phyloP scores from a whole-genome alignment of 2,329 filamentous ascomycete genomes.

The Cladophialophora yegresii region DNA sequence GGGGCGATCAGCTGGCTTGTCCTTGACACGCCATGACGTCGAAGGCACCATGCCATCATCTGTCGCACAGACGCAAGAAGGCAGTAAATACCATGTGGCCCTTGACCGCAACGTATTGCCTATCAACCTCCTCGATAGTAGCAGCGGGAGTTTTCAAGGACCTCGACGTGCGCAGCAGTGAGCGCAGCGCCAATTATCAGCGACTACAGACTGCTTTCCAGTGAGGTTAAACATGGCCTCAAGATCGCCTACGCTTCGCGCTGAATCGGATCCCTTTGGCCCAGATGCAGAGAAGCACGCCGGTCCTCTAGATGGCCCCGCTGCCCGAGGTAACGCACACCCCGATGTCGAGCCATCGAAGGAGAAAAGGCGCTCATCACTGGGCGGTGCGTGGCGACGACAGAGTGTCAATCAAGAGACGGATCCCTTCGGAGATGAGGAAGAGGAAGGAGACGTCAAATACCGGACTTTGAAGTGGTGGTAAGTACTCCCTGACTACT shows the following conservation, averaged over 20 bases:
- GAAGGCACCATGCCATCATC: background rate
- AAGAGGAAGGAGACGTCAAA: slow-evolving; percentile 27
- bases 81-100: background rate
- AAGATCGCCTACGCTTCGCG: slow-evolving; percentile 23
- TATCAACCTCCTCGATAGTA: background rate
- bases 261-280: slow-evolving; percentile 22
- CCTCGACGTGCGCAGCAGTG: background rate
- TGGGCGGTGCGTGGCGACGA: slow-evolving; percentile 13
- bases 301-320: background rate
- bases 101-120: background rate
- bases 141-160: background rate
- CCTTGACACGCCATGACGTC: slow-evolving; percentile 5
- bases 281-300: slow-evolving; percentile 22
- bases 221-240: slow-evolving; percentile 15
- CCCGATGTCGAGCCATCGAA: slow-evolving; percentile 1
- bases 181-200: background rate
- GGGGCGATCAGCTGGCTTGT: background rate
- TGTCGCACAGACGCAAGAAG: background rate
- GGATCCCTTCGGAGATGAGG: slow-evolving; percentile 31
- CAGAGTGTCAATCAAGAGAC: slow-evolving; percentile 17
- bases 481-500: slow-evolving; percentile 11
- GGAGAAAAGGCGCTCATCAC: slow-evolving; percentile 21
- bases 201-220: background rate
- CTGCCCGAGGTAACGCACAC: background rate
- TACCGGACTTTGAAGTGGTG: slow-evolving; percentile 35